phyloP scores from a whole-genome alignment of 108 stramenopile genomes.

The Fragilaria radians region DNA sequence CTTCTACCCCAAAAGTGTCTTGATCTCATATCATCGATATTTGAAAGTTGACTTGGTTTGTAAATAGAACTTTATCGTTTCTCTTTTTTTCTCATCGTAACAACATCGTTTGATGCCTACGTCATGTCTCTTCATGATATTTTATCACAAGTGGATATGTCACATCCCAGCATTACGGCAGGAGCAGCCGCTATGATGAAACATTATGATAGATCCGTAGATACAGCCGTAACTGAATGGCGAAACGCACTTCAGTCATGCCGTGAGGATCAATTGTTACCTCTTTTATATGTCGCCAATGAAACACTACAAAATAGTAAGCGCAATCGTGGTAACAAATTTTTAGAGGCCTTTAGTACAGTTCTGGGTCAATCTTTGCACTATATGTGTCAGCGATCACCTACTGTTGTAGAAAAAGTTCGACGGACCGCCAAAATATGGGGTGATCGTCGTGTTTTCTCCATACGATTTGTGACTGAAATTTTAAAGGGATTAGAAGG shows the following conservation, averaged over 20 bases:
- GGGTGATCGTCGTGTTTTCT: constrained; percentile 77
- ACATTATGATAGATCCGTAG: constrained; percentile 61
- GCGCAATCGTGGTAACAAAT: constrained; percentile 80
- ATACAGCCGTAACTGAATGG: constrained; percentile 75
- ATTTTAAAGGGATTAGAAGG: constrained; percentile 58
- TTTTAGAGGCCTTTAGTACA: constrained; percentile 74
- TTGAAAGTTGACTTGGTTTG: too few species aligned
- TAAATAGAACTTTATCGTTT: too few species aligned
- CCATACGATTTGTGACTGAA: constrained; percentile 67
- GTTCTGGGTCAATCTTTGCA: constrained; percentile 57
- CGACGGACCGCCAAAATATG: constrained; percentile 80
- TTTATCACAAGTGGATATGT: constrained; percentile 30
- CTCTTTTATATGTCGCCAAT: constrained; percentile 82
- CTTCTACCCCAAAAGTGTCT: too few species aligned
- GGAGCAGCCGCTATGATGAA: constrained; percentile 74
- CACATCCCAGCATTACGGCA: constrained; percentile 59
- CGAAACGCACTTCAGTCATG: constrained; percentile 56
- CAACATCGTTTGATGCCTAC: too few species aligned
- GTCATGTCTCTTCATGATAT: constrained; percentile 20
- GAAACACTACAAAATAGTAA: constrained; percentile 79
- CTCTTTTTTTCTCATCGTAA: too few species aligned
- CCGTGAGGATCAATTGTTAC: constrained; percentile 41
- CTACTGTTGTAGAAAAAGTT: constrained; percentile 49
- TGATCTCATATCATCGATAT: too few species aligned
- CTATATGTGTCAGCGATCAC: constrained; percentile 44